phyloP scores from a whole-genome alignment of 805 yeast genomes.

The Nadsonia fulvescens region DNA sequence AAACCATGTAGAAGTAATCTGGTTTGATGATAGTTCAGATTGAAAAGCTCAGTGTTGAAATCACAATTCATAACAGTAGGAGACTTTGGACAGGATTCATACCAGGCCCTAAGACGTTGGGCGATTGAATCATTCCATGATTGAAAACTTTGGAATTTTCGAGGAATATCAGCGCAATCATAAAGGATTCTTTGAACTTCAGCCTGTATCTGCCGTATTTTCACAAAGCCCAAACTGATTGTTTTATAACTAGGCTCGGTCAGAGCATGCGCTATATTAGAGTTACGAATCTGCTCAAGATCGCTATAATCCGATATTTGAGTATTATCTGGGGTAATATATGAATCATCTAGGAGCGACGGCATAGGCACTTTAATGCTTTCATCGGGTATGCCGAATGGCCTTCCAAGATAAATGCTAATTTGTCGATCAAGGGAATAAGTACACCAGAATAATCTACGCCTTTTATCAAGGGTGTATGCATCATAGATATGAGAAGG shows the following conservation, averaged over 20 bases:
- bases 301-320: conserved; percentile 2
- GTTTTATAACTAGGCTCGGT: conserved; percentile 43
- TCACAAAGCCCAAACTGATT: conserved; percentile 49
- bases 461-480: conserved; percentile 45
- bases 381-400: conserved; percentile 77
- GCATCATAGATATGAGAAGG: too few species aligned
- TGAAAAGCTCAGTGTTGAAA: conserved; percentile 1
- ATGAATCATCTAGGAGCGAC: conserved; percentile 53
- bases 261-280: conserved; percentile 1
- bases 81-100: conserved; percentile 31
- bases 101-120: conserved; percentile 45
- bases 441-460: conserved; percentile 78
- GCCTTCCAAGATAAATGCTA: conserved; percentile 72
- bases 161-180: conserved; percentile 54
- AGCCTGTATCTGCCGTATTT: conserved; percentile 56
- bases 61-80: neutral
- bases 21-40: conserved; percentile 43
- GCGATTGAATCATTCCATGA: conserved; percentile 48
- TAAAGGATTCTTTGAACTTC: conserved; percentile 57
- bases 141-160: conserved; percentile 31
- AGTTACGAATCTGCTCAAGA: neutral
- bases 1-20: conserved; percentile 56
- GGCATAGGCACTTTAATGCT: conserved; percentile 57
- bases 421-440: conserved; percentile 75
- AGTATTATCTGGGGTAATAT: conserved; percentile 19